phyloP scores from a whole-genome alignment of 1,139 yeast species.

The Kodamaea suecica region DNA sequence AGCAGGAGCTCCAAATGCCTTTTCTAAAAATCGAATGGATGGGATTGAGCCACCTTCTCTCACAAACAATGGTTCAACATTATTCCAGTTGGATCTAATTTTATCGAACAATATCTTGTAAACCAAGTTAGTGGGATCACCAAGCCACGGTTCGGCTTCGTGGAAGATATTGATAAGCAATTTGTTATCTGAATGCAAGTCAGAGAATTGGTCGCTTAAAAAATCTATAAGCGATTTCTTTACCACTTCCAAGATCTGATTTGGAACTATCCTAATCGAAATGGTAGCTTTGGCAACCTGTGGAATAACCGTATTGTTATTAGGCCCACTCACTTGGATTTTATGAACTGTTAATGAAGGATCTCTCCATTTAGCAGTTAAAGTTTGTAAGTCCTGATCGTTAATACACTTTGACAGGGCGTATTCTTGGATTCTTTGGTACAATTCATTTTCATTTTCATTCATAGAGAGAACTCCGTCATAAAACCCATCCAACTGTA shows the following conservation, averaged over 20 bases:
- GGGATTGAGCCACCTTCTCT: conserved; percentile 98
- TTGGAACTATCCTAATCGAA: conserved; percentile 87
- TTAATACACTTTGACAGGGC: conserved; percentile 20
- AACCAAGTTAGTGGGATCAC: conserved; percentile 73
- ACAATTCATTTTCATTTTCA: conserved; percentile 54
- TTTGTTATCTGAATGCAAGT: conserved; percentile 57
- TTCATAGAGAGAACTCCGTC: conserved; percentile 58
- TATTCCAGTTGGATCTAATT: conserved; percentile 60
- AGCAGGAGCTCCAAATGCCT: conserved; percentile 79
- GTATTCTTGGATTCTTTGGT: conserved; percentile 56
- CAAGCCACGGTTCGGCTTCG: conserved; percentile 96
- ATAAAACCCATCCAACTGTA: conserved; percentile 68
- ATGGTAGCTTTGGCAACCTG: conserved; percentile 71
- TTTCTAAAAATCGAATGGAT: conserved; percentile 79
- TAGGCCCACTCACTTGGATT: conserved; percentile 84
- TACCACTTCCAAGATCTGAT: conserved; percentile 64
- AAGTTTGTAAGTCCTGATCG: conserved; percentile 43
- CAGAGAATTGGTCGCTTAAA: conserved; percentile 42
- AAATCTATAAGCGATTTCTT: conserved; percentile 48
- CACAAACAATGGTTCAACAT: conserved; percentile 69
- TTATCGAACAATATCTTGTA: conserved; percentile 64
- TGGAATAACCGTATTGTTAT: conserved; percentile 87
- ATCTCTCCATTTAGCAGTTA: conserved; percentile 84
- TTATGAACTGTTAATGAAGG: conserved; percentile 92
- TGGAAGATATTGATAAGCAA: conserved; percentile 61